Evolutionary conservation across 1,284 basidiomycete species (phyloP), one percentile per base, ranked within the genome.

Genomic region (Cystodermella granulosa): DNA sequence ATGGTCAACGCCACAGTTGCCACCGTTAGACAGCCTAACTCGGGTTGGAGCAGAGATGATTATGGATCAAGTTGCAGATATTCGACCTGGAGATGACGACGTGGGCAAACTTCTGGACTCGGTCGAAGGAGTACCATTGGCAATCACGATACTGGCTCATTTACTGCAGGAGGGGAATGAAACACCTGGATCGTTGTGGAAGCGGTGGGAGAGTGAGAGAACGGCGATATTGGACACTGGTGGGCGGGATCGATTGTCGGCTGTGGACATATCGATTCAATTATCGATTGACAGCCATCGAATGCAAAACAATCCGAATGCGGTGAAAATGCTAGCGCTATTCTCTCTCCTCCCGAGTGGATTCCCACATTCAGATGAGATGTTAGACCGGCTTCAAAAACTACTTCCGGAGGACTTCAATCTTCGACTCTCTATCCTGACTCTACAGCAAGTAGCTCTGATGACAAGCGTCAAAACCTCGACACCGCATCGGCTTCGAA

Each of bases 41-140:
- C 13, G 41, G 49, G 8, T 57, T 56, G 3, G 62, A 63, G n/a
- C n/a, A n/a, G n/a, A n/a, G n/a, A n/a, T n/a, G n/a, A n/a, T n/a
- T n/a, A 1, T 34, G 46, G 3, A 17, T 51, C 16, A 58, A 58
- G 7, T 66, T 65, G 34, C 34, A 49, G 26, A 45, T 17, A 54
- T 53, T 1, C 39, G 49, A 4, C 54, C 58, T 31, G 36, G 21
- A 4, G 56, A 62, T 28, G 46, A 55, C 14, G 46, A 57, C 43
- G 49, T 47, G 4, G 36, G 47, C 8, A 52, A 56, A 31, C 56
- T 64, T 17, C 46, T 64, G 4, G 39, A 49, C 37, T 54, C 58
- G 2, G 55, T 64, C n/a, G 59, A 62, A 43, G 54, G 62, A 37
- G 53, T 64, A 8, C 62, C 62, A 3, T 48, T 64, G 17, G 62